Conservation (phyloP, 1,139 yeast genomes). For the Pichia sp. region DNA sequence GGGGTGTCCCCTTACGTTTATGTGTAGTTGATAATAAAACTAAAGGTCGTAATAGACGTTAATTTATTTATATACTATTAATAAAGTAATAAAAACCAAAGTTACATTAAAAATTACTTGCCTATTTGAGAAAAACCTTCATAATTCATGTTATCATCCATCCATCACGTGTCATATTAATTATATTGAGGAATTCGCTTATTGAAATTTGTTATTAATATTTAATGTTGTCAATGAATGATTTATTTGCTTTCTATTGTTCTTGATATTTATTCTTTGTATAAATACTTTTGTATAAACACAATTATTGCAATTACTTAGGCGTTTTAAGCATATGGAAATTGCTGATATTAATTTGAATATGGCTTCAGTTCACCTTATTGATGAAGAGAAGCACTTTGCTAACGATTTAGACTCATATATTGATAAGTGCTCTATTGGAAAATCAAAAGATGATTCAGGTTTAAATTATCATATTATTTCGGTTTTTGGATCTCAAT, state of each 20-base stretch:
- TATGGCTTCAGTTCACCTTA: slow-evolving; percentile 54
- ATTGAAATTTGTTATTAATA: too few species aligned
- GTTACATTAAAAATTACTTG: too few species aligned
- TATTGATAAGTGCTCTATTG: slow-evolving; percentile 31
- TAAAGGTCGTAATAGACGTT: slow-evolving; percentile 39
- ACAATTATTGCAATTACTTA: not conserved
- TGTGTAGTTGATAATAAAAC: slow-evolving; percentile 61
- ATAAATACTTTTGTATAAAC: not conserved
- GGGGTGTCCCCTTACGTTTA: slow-evolving; percentile 65
- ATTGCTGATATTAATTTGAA: not conserved
- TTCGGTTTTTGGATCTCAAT: slow-evolving; percentile 94
- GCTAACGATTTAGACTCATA: slow-evolving; percentile 32
- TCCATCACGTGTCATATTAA: too few species aligned
- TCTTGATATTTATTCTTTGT: too few species aligned
- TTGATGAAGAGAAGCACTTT: slow-evolving; percentile 71
- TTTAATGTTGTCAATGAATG: too few species aligned
- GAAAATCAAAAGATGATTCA: slow-evolving; percentile 33
- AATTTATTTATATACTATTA: not conserved
- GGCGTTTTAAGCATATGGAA: not conserved
- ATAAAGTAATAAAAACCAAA: too few species aligned
- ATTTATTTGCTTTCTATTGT: too few species aligned
- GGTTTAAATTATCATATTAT: slow-evolving; percentile 83
- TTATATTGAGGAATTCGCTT: too few species aligned
- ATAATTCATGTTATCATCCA: too few species aligned
- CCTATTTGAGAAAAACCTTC: too few species aligned